Percentiles rank a stretch among this genome's conserved stretches.
Evolutionary conservation across 1,284 basidiomycete genomes (phyloP).

Genomic region (Afroboletus lepidellus): DNA sequence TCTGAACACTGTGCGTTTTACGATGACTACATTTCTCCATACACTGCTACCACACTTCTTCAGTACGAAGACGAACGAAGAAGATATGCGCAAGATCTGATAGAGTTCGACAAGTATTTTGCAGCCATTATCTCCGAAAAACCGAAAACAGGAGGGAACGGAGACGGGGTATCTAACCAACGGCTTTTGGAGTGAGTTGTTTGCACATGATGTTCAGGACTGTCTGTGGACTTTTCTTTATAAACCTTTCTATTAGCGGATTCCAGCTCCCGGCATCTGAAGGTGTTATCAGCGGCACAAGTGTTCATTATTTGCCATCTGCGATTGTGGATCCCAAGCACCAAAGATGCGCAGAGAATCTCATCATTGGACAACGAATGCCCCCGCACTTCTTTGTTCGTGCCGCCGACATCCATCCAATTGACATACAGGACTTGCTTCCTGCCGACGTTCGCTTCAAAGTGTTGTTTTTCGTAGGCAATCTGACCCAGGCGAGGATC

Average conservation of each 20-base stretch:
- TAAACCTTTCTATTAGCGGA: not conserved
- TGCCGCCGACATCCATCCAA: constrained; percentile 58
- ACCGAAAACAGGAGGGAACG: not conserved
- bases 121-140: not conserved
- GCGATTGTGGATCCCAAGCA: constrained; percentile 43
- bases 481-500: constrained; percentile 42
- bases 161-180: not conserved
- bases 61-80: constrained; percentile 51
- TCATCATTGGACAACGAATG: constrained; percentile 59
- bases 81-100: constrained; percentile 78
- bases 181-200: not conserved
- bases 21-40: not conserved
- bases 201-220: no score
- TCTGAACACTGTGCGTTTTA: constrained; percentile 61
- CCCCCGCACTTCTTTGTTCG: constrained; percentile 57
- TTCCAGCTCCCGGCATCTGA: not conserved
- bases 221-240: not conserved
- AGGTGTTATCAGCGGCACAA: constrained; percentile 56
- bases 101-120: constrained; percentile 41
- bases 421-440: constrained; percentile 66
- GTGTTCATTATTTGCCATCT: constrained; percentile 59
- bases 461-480: constrained; percentile 66
- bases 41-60: not conserved
- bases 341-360: constrained; percentile 40
- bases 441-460: constrained; percentile 71